These are phyloP conservation scores for Podospora appendiculata DNA, from an alignment of 495 filamentous ascomycete genomes.

Conservation along the genomic window DNA sequence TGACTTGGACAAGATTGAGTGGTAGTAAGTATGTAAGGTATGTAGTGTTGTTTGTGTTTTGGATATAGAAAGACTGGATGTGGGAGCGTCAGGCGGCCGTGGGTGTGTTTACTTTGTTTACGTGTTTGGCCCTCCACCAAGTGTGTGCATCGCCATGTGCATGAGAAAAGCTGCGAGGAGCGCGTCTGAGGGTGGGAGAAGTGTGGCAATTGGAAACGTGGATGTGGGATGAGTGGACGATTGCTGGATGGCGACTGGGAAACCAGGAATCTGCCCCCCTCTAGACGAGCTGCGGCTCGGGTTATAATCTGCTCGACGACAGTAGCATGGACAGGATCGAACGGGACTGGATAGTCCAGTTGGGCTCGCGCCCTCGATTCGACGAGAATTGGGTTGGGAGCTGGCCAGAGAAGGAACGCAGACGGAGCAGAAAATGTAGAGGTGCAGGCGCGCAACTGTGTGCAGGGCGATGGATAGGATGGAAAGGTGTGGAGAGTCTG, in stretches of 20 bases:
- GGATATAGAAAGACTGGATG: too few species aligned
- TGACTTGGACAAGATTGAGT: conserved; percentile 9
- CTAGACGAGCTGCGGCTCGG: conserved; percentile 12
- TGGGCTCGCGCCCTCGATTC: conserved; percentile 23
- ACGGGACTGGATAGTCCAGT: neutral
- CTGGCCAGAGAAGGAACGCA: conserved; percentile 3
- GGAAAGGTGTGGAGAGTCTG: conserved; percentile 1
- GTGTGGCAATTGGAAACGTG: neutral
- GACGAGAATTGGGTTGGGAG: conserved; percentile 14
- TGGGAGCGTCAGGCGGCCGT: too few species aligned
- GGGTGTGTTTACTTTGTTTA: too few species aligned
- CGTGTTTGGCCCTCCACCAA: conserved; percentile 7
- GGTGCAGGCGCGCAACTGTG: conserved; percentile 8
- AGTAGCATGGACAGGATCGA: neutral
- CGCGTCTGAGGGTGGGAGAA: neutral
- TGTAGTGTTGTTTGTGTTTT: conserved; percentile 12
- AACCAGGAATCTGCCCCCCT: neutral
- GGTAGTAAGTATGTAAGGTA: neutral
- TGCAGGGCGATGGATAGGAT: conserved; percentile 3
- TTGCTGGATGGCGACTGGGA: neutral
- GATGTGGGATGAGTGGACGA: neutral
- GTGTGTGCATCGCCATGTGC: neutral
- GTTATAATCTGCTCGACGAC: conserved; percentile 12
- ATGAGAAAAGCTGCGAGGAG: neutral
- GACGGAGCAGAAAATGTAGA: conserved; percentile 1